phyloP scores from a whole-genome alignment of 129 eudicot genomes.

The Silybum marianum region DNA sequence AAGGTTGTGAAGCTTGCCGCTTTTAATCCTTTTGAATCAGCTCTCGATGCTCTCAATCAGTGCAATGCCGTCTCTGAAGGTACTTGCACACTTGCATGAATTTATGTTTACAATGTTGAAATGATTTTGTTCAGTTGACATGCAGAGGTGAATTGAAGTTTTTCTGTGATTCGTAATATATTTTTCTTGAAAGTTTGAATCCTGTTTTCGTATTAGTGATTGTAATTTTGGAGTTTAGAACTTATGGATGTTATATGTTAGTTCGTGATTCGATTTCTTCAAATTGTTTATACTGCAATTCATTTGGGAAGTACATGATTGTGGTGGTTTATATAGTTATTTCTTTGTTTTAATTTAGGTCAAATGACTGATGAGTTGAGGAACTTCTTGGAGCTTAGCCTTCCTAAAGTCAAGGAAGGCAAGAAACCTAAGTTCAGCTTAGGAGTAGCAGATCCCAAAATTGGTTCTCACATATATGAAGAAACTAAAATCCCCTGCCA shows the following conservation, averaged over 20 bases:
- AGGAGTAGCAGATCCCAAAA: conserved; percentile 81
- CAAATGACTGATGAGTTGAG: conserved; percentile 93
- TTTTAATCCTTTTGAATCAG: conserved; percentile 70
- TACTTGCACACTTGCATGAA: conserved; percentile 13
- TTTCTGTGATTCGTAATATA: neutral
- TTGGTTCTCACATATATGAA: conserved; percentile 77
- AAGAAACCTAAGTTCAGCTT: conserved; percentile 73
- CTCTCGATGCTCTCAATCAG: conserved; percentile 77
- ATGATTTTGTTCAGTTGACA: neutral
- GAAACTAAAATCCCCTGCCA: conserved; percentile 87
- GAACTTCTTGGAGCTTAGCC: conserved; percentile 74
- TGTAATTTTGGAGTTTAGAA: neutral
- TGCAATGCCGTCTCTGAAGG: conserved; percentile 85
- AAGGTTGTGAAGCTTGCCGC: conserved; percentile 70
- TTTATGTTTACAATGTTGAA: neutral
- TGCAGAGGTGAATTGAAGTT: neutral
- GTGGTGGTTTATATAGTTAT: conserved; percentile 6
- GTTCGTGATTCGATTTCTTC: neutral
- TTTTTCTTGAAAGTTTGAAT: neutral
- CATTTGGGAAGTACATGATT: neutral
- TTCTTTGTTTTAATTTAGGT: conserved; percentile 29
- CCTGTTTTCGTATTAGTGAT: neutral
- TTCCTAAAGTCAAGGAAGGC: conserved; percentile 78
- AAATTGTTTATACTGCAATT: neutral
- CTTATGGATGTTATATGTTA: neutral